Base-by-base conservation (phyloP, 202 grass and related monocot species). In the Zizania palustris region DNA sequence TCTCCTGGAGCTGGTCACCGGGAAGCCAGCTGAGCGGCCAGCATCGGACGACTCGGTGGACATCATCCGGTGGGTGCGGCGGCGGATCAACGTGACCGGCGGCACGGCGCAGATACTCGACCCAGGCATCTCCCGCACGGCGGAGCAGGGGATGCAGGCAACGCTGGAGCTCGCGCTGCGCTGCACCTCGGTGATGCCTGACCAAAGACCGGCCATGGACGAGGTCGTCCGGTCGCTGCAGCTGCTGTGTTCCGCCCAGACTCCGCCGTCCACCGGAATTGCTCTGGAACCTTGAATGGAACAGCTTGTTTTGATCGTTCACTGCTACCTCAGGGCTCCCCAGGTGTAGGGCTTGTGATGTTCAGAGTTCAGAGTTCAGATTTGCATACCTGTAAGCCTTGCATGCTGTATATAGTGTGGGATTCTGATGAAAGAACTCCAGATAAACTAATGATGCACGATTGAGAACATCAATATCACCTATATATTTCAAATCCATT, bases 1-100 rank as follows among this genome's bases (percentile, higher is more conserved):
- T 36, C 75, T 96, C n/a, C 84, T 96, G 49, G 92, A 96, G 60
- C 86, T 92, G 61, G 22, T 96, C 78, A 92, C 86, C 34, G 89
- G 84, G 33, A 91, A 69, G 65, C 86, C 86, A 9, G 86, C 89
- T 0, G 84, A 90, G 67, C 89, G 83, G 56, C 92, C 82, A 3
- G 74, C 79, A 11, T 82, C 84, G 4, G 58, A 73, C 60, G 81
- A 81, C 28, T 62, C 82, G 21, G n/a, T 87, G 6, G 87, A 92
- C 65, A 80, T 92, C 21, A 82, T 96, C 61, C 83, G 68, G 75
- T 90, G 87, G 66, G 87, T 92, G 69, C 77, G 92, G 60, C 79
- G 89, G 82, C 81, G 85, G 55, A 70, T 83, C 33, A 92, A 96
- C 67, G 51, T 92, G 65, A 57, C 72, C 0, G 58, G 76, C 36